Evolutionary conservation across 2,329 filamentous ascomycete genomes (phyloP), one percentile per base, ranked within the genome.

Genomic region (Penicillium sp.): DNA sequence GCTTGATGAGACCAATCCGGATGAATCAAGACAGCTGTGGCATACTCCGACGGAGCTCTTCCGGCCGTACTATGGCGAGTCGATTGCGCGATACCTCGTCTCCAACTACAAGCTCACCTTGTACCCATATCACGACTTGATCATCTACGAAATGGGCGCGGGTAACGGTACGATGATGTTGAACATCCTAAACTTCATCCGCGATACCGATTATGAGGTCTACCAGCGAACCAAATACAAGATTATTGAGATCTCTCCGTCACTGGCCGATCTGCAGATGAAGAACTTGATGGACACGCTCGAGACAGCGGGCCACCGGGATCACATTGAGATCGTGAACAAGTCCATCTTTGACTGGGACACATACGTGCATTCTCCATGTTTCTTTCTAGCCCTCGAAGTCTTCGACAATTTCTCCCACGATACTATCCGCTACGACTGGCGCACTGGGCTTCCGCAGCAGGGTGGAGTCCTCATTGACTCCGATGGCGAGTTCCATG

Each of bases 361-460:
- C 59, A 84, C 84, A 40, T 90, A 89, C 60, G 90, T 97, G n/a
- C 88, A 91, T 7, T 89, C 88, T 2, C 94, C 93, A 0, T 97
- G 94, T 78, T 99, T 96, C 80, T 97, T 99, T 79, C 84, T 99
- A 34, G 94, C 93, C 37, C 88, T 99, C 74, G 94, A 99, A 75
- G 94, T 99, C 60, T 96, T 97, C 67, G 94, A 99, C 78, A 99
- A 99, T 76, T 97, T 99, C 70, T 87, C 91, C 29, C 95, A 99
- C 77, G 94, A 99, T 75, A 84, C 87, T 52, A 85, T 99, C 56
- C 92, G 95, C 58, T 99, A 97, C 76, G 88, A 97, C 73, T 80
- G 88, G 9, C 74, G 80, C 54, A 95, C 91, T 9, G 89, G 91
- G 69, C 79, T 88, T 60, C 89, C 93, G 0, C 82, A 96, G 48